Evolutionary conservation across 768 basidiomycete genomes (phyloP).

Genomic region (Mycena leptocephala): DNA sequence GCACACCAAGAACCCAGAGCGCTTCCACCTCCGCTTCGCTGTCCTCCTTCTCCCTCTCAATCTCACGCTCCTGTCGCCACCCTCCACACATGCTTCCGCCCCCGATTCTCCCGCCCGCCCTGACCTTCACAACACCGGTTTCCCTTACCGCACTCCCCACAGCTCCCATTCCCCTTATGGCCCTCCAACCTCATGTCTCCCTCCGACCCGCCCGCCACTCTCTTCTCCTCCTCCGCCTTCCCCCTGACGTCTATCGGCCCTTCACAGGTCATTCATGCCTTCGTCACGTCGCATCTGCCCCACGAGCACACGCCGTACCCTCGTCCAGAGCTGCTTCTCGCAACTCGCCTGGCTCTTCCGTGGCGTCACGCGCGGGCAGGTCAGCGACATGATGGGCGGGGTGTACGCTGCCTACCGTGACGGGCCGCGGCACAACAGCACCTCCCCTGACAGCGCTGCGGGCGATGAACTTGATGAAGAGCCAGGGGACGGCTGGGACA

Average conservation of each 20-base stretch:
- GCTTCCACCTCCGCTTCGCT: constrained; percentile 12
- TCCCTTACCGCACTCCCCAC: background rate
- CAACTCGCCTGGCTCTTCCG: too few species aligned
- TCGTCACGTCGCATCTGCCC: constrained; percentile 72
- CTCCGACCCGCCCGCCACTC: constrained; percentile 39
- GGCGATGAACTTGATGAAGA: constrained; percentile 49
- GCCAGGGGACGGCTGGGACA: constrained; percentile 21
- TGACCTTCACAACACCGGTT: background rate
- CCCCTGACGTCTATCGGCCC: constrained; percentile 77
- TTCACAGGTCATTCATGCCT: constrained; percentile 59
- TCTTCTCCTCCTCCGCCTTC: constrained; percentile 75
- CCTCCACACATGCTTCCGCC: constrained; percentile 39
- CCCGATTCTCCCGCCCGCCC: constrained; percentile 41
- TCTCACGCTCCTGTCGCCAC: constrained; percentile 34
- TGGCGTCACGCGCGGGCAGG: constrained; percentile 69
- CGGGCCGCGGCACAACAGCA: background rate
- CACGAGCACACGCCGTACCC: constrained; percentile 63
- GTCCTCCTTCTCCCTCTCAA: constrained; percentile 30
- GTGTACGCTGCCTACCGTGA: constrained; percentile 55
- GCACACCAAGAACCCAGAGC: constrained; percentile 5
- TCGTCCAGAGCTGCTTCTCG: constrained; percentile 66
- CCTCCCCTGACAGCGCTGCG: background rate
- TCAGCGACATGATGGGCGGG: constrained; percentile 57
- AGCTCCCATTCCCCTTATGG: background rate
- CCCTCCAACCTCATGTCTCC: background rate